Evolutionary conservation across 306 rosid genomes (phyloP).

Genomic region (Medicago arabica): DNA sequence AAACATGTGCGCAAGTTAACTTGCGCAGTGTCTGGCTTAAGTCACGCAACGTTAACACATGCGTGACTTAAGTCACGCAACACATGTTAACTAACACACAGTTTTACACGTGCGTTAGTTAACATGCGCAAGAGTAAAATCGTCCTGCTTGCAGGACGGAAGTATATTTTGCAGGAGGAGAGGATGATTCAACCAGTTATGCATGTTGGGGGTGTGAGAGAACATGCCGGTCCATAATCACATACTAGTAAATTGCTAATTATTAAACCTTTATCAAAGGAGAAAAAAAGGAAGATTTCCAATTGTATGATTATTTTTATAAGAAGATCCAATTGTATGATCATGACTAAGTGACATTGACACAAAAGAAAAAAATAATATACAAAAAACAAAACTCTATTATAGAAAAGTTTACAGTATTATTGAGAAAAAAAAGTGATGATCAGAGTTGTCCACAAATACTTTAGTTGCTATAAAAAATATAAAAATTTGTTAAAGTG

Average conservation of each 20-base stretch:
- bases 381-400: slow-evolving; percentile 6
- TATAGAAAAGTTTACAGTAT: slow-evolving; percentile 41
- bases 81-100: too few species aligned
- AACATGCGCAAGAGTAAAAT: too few species aligned
- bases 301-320: background rate
- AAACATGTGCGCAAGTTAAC: too few species aligned
- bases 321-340: background rate
- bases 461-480: background rate
- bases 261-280: background rate
- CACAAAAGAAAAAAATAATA: slow-evolving; percentile 18
- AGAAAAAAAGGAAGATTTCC: background rate
- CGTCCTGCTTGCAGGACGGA: too few species aligned
- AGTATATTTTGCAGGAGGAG: too few species aligned
- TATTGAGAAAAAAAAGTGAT: slow-evolving; percentile 42
- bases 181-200: too few species aligned
- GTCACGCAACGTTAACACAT: too few species aligned
- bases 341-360: slow-evolving; percentile 40
- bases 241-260: background rate
- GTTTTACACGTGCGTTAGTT: too few species aligned
- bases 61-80: too few species aligned
- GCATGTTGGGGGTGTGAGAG: background rate
- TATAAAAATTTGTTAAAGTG: slow-evolving; percentile 47
- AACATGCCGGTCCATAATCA: background rate
- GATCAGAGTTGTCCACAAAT: slow-evolving; percentile 23
- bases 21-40: too few species aligned